Evolutionary conservation across 1,284 basidiomycete genomes (phyloP), one percentile per base, ranked within the genome.

Genomic region (Boletus semigastroideus): DNA sequence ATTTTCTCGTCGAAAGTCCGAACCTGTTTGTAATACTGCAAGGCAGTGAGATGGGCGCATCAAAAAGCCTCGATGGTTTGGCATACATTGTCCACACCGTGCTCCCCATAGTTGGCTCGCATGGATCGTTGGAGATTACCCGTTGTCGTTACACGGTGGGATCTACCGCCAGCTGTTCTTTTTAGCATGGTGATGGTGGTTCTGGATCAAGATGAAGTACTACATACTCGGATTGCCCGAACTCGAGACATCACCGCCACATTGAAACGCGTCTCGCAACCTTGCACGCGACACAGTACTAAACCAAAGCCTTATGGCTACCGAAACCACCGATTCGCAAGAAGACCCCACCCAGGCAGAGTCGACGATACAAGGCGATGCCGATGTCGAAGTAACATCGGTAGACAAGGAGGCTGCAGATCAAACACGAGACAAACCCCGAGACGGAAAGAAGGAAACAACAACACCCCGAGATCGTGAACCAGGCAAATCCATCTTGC

Each of bases 41-140:
- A 27, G 10, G 12, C 16, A 42, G 39, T 63, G 34, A 65, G 17
- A 46, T 17, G 12, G 27, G 20, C 14, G 41, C 46, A 17, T 16
- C 16, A 19, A 37, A 42, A 20, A 70, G 49, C 9, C 9, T 42
- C 19, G 66, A 25, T 25, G 7, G 25, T 22, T 69, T 55, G 73
- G n/a, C 71, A 9, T 66, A 84, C 82, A 66, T 86, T 78, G 53
- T 80, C 80, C 5, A 88, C 84, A 1, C 86, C 86, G 59, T 81
- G 76, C 49, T 82, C 76, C 27, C 72, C 74, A 58, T 87, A 88
- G 62, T 89, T 88, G 45, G 80, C 74, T 17, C 86, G 73, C 86
- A 89, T 90, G 4, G 86, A 86, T 51, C 72, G 70, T 17, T 76
- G 80, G 33, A 85, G 67, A 55, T 80, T 86, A 14, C 78, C 78